Base-by-base conservation (phyloP, 495 filamentous ascomycete species). In the Oidiodendron maius region DNA sequence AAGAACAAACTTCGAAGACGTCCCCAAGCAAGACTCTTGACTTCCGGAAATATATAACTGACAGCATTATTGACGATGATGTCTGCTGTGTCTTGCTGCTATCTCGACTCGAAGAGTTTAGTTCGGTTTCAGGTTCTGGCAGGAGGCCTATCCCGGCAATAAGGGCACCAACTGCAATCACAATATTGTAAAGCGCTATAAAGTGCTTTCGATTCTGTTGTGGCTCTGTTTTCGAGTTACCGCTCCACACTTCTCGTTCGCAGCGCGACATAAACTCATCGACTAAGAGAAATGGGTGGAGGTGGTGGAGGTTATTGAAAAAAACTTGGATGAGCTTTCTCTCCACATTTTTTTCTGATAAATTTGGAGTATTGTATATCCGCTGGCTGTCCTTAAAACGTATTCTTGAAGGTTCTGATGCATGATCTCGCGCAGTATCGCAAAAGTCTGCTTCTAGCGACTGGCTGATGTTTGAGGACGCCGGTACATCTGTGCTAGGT, bases 1-100 rank as follows among this genome's bases (percentile, higher is more conserved):
- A 21, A 23, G 46, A 48, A 34, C 46, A 48, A 15, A 20, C 16
- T 23, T 48, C 46, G 16, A 48, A 48, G 11, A 39, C 18, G 22
- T 48, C 46, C 13, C 46, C 46, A 13, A 48, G 11, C 8, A 40
- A 18, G n/a, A 12, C 12, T 15, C 26, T 38, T 3, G 46, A 12
- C 6, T 26, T 13, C 22, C 20, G 21, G 24, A 48, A 48, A 20
- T 26, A 48, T 10, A 38, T 11, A 4, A 20, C 25, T 4, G 28
- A 37, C n/a, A 36, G 32, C 10, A 12, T 15, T 6, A 36, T 46
- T n/a, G 44, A 37, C 15, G 44, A 37, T 1, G 30, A 16, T 3
- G 25, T 34, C 15, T 3, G 6, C 17, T 21, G 15, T 20, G 4
- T 10, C 20, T 30, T 16, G 18, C 25, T 8, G 2, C 20, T 4